phyloP scores from a whole-genome alignment of 2,329 filamentous ascomycete species.

The Cordyceps cicadae region DNA sequence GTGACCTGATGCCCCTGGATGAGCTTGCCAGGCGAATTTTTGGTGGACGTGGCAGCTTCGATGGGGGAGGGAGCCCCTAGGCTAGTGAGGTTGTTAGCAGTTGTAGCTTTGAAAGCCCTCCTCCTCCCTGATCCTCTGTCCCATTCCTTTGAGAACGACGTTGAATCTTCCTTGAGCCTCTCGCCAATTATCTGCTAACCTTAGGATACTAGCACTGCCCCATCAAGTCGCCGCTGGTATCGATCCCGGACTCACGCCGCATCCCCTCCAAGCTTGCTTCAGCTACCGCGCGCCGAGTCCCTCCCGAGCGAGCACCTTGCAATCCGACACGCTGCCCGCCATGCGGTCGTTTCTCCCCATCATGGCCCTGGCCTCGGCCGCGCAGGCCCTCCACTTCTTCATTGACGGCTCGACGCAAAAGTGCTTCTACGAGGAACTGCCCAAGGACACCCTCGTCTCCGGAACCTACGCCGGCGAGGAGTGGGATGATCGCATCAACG shows the following conservation, averaged over 20 bases:
- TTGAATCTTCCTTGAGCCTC: not conserved
- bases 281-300: not conserved
- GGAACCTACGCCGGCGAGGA: constrained; percentile 85
- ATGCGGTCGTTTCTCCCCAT: constrained; percentile 58
- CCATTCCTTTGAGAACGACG: not conserved
- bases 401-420: constrained; percentile 78
- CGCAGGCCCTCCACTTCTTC: constrained; percentile 90
- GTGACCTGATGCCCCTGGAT: constrained; percentile 28
- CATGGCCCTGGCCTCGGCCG: constrained; percentile 54
- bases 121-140: not conserved
- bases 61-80: constrained; percentile 6
- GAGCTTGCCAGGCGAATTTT: constrained; percentile 24
- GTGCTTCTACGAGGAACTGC: constrained; percentile 97
- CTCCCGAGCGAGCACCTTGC: not conserved
- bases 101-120: not conserved
- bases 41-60: constrained; percentile 46
- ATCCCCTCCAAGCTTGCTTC: not conserved
- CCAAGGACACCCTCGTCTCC: constrained; percentile 93
- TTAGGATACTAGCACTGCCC: not conserved
- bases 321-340: constrained; percentile 15
- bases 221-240: not conserved
- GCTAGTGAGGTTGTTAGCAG: not conserved
- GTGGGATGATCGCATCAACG: constrained; percentile 60
- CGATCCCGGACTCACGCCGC: not conserved
- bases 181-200: not conserved